Conservation (phyloP, 2,329 filamentous ascomycete species). For the Pseudocercospora macadamiae region DNA sequence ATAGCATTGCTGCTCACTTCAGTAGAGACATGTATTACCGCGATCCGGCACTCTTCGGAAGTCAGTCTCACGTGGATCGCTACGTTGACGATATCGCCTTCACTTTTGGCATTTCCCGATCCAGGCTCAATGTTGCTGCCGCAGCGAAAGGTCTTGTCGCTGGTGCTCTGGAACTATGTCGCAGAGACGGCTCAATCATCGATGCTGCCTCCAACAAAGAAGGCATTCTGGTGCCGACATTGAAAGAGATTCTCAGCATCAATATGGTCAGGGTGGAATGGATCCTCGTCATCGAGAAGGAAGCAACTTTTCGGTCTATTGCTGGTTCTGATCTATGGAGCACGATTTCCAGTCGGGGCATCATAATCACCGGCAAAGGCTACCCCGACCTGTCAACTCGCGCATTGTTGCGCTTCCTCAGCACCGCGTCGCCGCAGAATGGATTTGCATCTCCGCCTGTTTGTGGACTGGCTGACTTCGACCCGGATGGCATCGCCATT, state of each 20-base stretch:
- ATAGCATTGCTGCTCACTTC: constrained; percentile 19
- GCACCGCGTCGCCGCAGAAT: constrained; percentile 51
- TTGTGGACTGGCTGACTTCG: constrained; percentile 70
- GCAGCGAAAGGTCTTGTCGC: constrained; percentile 72
- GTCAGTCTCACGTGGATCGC: constrained; percentile 68
- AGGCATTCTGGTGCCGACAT: constrained; percentile 64
- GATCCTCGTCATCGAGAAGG: constrained; percentile 79
- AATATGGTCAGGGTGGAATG: constrained; percentile 58
- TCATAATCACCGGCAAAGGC: constrained; percentile 78
- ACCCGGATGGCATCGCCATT: constrained; percentile 76
- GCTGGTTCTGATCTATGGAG: constrained; percentile 60
- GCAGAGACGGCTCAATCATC: constrained; percentile 49
- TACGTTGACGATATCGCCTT: constrained; percentile 75
- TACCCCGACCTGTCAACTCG: constrained; percentile 77
- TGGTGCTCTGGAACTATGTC: constrained; percentile 58
- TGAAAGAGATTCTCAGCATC: constrained; percentile 54
- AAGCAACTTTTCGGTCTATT: constrained; percentile 76
- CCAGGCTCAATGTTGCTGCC: constrained; percentile 72
- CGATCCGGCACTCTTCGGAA: constrained; percentile 70
- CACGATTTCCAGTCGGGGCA: constrained; percentile 55
- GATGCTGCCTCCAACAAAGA: constrained; percentile 47
- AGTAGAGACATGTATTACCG: constrained; percentile 79
- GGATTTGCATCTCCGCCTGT: constrained; percentile 52
- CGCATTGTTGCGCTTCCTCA: constrained; percentile 62
- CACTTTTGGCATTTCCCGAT: constrained; percentile 66